Evolutionary conservation across 352 stramenopile genomes (phyloP), one percentile per base, ranked within the genome.

Genomic region (Thraustochytrium sp.): DNA sequence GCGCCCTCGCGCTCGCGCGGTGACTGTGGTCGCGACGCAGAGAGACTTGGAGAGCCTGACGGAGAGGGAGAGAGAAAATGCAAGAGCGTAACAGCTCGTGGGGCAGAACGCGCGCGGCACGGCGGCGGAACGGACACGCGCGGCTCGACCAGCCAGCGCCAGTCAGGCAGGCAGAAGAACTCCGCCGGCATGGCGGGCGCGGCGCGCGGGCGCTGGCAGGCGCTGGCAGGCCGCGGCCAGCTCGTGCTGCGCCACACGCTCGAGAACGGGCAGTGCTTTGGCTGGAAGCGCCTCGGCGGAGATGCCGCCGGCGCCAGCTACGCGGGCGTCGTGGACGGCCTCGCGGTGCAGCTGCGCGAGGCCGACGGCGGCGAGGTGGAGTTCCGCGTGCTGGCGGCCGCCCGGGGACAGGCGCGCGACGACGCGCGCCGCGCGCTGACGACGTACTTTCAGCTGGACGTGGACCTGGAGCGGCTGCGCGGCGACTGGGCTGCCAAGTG

Each of bases 391-490:
- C 87, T 87, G 86, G 88, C 40, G 86, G 85, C 46, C 87, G 92
- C 63, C 40, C 16, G 0, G 5, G n/a, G 13, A 21, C 74, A 90
- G 88, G 88, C 85, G 48, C 89, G 85, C 16, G 86, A 92, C 80
- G 91, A 86, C 54, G 74, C 29, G 61, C 65, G 42, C 76, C 36
- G 23, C 18, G 42, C 86, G 18, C 85, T 98, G 2, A 85, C 82
- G 2, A 85, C 92, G 37, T 98, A 98, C 88, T 97, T 98, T 87
- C 92, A 95, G 37, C 83, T 97, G 49, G 88, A 96, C 75, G 89
- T 90, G 83, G 64, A 88, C 51, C 61, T 94, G 3, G 62, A 62
- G 18, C 53, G 82, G 29, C 85, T 97, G 37, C 97, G 97, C 73
- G 77, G 89, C 11, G 82, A 89, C 49, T 98, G 95, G 95, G 93